Evolutionary conservation across 169 alveolate genomes (phyloP).

Genomic region (Cryptosporidium sp.): DNA sequence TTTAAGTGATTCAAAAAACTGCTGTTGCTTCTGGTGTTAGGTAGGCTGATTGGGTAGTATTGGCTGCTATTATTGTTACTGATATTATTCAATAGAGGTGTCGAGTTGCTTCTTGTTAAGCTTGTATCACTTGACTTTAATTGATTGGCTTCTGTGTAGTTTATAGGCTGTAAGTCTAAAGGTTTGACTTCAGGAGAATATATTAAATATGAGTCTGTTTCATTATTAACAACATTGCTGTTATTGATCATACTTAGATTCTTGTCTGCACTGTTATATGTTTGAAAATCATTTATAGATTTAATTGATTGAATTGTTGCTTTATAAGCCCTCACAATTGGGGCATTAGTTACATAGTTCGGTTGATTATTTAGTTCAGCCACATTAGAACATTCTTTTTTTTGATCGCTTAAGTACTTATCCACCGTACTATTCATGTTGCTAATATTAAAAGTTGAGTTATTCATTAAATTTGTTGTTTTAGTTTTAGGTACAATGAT

Average conservation of each 20-base stretch:
- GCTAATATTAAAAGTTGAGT: slow-evolving; percentile 21
- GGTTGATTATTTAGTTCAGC: background rate
- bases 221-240: background rate
- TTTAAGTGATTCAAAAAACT: background rate
- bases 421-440: background rate
- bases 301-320: slow-evolving; percentile 51
- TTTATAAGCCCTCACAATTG: slow-evolving; percentile 37
- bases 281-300: slow-evolving; percentile 3
- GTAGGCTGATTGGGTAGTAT: background rate
- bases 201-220: slow-evolving; percentile 4
- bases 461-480: background rate
- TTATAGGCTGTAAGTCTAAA: slow-evolving; percentile 11
- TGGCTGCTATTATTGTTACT: background rate
- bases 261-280: background rate
- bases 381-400: background rate
- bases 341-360: background rate
- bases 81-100: slow-evolving; percentile 2
- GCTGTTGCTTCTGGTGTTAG: background rate
- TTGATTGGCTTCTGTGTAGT: background rate
- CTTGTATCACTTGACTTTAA: background rate
- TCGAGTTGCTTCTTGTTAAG: background rate
- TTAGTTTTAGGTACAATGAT: slow-evolving; percentile 9
- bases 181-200: slow-evolving; percentile 38
- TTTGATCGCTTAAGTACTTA: background rate
- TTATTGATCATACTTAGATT: background rate